Base-by-base conservation (phyloP, 1,284 basidiomycete genomes). In the Athelia psychrophila region DNA sequence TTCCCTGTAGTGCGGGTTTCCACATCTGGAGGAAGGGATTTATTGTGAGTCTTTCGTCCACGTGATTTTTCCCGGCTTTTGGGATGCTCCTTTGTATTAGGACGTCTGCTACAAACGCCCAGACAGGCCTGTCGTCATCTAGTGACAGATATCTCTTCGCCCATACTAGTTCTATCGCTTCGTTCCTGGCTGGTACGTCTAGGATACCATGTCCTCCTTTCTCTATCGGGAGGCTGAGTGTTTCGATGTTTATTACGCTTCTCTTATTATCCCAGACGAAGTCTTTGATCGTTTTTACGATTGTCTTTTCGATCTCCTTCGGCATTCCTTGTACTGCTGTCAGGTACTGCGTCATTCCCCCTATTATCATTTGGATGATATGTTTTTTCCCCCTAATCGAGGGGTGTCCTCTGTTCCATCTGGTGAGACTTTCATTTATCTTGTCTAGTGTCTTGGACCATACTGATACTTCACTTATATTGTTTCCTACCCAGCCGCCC, bases 271-370 rank as follows among this genome's bases (percentile, higher is more conserved):
- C 35, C 49, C 49, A 51, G 4, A 53, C 30, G 42, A 54, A 52
- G 3, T 44, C 47, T 1, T 51, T 30, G 2, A 55, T 40, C 5
- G 30, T 15, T 16, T 35, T 44, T 3, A 42, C 35, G 1, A 57
- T 16, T 15, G 45, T 25, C 2, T 40, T n/a, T 22, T 53, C 56
- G 2, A 55, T 24, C 0, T 51, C 19, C 3, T 46, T 48, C 1
- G 56, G 60, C 59, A 63, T 62, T 0, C 58, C 59, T 49, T 63
- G 61, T 0, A 57, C 59, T 15, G 50, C 58, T 0, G 55, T 52
- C 0, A 62, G 56, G 36, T 57, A 62, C 25, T 62, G 59, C 0
- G 61, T 58, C 50, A 56, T 61, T 0, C 49, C 50, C 0, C 56
- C 53, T 0, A 56, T 16, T 0, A 49, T 32, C 47, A 55, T 51